Evolutionary conservation across 2,329 filamentous ascomycete genomes (phyloP).

Genomic region (Alternaria consortialis): DNA sequence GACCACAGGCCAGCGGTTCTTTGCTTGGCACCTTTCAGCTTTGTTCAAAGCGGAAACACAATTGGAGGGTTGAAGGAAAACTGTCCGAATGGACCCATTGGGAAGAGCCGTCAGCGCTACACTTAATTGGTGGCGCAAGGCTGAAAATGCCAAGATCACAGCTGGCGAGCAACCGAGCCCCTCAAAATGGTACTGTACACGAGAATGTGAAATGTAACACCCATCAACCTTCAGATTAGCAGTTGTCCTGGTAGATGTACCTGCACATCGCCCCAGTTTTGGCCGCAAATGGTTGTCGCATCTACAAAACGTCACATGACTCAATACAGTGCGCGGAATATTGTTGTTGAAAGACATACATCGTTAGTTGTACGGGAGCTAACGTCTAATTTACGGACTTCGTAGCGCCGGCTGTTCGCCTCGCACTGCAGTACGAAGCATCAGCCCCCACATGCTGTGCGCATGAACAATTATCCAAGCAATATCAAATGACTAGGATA

Average conservation of each 20-base stretch:
- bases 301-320: neutral
- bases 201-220: constrained; percentile 8
- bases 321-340: too few relatives aligned
- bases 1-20: constrained; percentile 4
- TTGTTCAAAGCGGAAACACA: neutral
- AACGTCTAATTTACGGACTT: neutral
- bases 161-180: constrained; percentile 5
- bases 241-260: neutral
- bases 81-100: neutral
- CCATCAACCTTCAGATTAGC: neutral
- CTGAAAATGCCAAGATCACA: constrained; percentile 32
- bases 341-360: neutral
- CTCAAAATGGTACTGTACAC: constrained; percentile 11
- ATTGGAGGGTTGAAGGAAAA: constrained; percentile 6
- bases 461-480: neutral
- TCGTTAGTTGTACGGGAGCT: neutral
- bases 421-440: neutral
- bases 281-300: neutral
- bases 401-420: neutral
- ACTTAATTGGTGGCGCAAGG: constrained; percentile 29
- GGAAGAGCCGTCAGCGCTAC: constrained; percentile 19
- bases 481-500: neutral
- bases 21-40: constrained; percentile 11
- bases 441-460: neutral
- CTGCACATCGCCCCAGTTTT: neutral